Conservation (phyloP, 495 filamentous ascomycete genomes). For the Hyaloscypha hepaticicola region DNA sequence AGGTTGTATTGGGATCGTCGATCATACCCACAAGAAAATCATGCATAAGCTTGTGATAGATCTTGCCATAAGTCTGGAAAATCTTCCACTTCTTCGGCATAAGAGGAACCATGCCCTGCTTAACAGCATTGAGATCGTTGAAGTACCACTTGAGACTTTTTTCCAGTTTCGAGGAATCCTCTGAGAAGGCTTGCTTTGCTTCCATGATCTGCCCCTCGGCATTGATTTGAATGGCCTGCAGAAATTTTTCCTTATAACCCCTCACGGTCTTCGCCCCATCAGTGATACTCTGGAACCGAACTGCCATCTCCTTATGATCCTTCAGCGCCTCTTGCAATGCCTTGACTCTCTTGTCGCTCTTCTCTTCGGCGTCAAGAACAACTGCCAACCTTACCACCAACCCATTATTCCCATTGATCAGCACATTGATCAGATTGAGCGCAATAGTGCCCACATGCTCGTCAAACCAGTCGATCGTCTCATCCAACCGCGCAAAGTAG, state of each 20-base stretch:
- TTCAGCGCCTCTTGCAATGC: conserved; percentile 92
- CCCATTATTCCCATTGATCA: conserved; percentile 79
- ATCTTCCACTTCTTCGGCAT: conserved; percentile 99
- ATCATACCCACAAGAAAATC: conserved; percentile 80
- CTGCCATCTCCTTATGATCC: conserved; percentile 90
- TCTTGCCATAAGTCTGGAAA: conserved; percentile 80
- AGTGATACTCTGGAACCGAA: conserved; percentile 90
- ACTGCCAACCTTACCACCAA: conserved; percentile 89
- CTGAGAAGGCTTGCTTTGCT: conserved; percentile 71
- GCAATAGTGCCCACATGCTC: conserved; percentile 87
- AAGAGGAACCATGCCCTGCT: conserved; percentile 81
- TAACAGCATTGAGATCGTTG: conserved; percentile 90
- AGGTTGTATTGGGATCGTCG: conserved; percentile 74
- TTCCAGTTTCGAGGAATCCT: conserved; percentile 77
- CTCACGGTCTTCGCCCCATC: conserved; percentile 87
- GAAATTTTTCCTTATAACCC: conserved; percentile 95
- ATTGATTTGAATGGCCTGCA: conserved; percentile 72
- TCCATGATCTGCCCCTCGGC: conserved; percentile 74
- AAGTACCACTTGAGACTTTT: conserved; percentile 93
- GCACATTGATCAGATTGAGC: conserved; percentile 82
- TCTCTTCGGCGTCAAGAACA: conserved; percentile 93
- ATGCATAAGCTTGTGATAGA: conserved; percentile 94
- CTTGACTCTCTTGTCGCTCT: conserved; percentile 85
- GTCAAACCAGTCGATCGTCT: conserved; percentile 89
- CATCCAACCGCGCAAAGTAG: conserved; percentile 85